Percentiles rank a stretch among this genome's conserved stretches.
These are phyloP conservation scores for Xylaria grammica DNA, from an alignment of 495 filamentous ascomycete genomes.

Conservation along the genomic window DNA sequence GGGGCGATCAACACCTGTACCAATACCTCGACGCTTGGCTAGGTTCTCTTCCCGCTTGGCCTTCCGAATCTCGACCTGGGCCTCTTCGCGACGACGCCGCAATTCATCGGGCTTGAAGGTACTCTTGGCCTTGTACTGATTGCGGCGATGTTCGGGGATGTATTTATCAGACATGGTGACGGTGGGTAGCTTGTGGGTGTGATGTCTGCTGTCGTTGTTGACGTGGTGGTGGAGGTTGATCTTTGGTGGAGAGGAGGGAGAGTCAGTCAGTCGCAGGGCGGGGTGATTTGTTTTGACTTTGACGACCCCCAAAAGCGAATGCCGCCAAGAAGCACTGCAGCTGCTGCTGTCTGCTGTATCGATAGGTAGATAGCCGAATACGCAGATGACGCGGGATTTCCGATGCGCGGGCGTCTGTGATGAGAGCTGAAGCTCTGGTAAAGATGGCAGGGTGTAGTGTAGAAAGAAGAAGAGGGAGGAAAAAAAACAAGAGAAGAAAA, in stretches of 20 bases:
- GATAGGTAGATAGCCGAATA: neutral
- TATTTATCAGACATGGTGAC: slow-evolving; percentile 94
- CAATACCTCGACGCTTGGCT: slow-evolving; percentile 95
- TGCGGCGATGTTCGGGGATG: slow-evolving; percentile 99
- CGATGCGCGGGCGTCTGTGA: neutral
- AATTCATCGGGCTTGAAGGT: slow-evolving; percentile 99
- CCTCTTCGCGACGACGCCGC: slow-evolving; percentile 96
- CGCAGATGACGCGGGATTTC: neutral
- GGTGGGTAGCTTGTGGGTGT: slow-evolving; percentile 34
- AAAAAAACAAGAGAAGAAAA: too few relatives aligned
- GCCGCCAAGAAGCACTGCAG: slow-evolving; percentile 22
- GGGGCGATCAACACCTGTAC: slow-evolving; percentile 75
- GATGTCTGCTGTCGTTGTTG: slow-evolving; percentile 5
- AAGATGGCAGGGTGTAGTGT: neutral
- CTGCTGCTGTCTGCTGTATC: slow-evolving; percentile 36
- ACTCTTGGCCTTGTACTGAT: slow-evolving; percentile 97
- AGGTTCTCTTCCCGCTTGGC: slow-evolving; percentile 98
- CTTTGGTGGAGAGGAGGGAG: slow-evolving; percentile 39
- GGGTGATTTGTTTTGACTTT: slow-evolving; percentile 46
- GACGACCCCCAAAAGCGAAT: slow-evolving; percentile 27
- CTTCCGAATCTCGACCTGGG: slow-evolving; percentile 98
- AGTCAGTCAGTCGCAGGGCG: slow-evolving; percentile 39
- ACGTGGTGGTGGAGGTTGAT: slow-evolving; percentile 34
- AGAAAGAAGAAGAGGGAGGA: neutral
- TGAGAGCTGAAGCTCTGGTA: neutral